Evolutionary conservation across 345 rosid genomes (phyloP).

Genomic region (Bretschneidera sinensis): DNA sequence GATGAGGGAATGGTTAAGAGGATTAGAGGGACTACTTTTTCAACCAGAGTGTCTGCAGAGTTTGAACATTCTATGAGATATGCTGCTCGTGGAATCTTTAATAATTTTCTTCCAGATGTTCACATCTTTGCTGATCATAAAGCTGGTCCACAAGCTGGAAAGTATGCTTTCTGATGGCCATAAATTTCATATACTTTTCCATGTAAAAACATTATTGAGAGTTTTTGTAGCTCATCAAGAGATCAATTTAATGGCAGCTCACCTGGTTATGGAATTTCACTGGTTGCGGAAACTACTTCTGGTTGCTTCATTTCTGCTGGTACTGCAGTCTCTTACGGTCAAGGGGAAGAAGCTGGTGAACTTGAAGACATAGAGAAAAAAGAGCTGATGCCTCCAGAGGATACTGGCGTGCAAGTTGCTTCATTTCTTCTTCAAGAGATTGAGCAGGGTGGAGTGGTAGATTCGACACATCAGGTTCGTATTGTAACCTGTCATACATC

Average conservation of each 20-base stretch:
- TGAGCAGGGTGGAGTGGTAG: conserved; percentile 93
- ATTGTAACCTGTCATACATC: background rate
- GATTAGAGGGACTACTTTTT: conserved; percentile 83
- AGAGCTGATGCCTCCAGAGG: conserved; percentile 58
- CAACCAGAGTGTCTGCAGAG: conserved; percentile 62
- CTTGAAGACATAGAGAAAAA: conserved; percentile 53
- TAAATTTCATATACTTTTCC: no score
- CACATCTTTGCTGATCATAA: conserved; percentile 67
- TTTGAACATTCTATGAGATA: conserved; percentile 74
- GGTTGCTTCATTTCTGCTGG: conserved; percentile 82
- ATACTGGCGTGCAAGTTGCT: conserved; percentile 77
- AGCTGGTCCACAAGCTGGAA: conserved; percentile 76
- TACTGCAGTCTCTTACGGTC: conserved; percentile 54
- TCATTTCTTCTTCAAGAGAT: conserved; percentile 83
- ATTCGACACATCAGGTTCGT: conserved; percentile 87
- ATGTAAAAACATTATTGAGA: background rate
- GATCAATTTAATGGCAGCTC: conserved; percentile 46
- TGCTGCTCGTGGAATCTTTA: conserved; percentile 89
- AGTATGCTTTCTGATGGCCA: conserved; percentile 39
- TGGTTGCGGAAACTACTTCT: conserved; percentile 87
- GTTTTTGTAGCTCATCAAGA: conserved; percentile 12
- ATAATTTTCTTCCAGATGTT: conserved; percentile 85
- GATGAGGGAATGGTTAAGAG: conserved; percentile 93
- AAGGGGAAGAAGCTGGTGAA: conserved; percentile 40
- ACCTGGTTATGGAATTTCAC: conserved; percentile 84